Percentiles rank a stretch among this genome's conserved stretches.
Evolutionary conservation across 257 asterid species (phyloP).

Genomic region (Nicotiana tabacum): DNA sequence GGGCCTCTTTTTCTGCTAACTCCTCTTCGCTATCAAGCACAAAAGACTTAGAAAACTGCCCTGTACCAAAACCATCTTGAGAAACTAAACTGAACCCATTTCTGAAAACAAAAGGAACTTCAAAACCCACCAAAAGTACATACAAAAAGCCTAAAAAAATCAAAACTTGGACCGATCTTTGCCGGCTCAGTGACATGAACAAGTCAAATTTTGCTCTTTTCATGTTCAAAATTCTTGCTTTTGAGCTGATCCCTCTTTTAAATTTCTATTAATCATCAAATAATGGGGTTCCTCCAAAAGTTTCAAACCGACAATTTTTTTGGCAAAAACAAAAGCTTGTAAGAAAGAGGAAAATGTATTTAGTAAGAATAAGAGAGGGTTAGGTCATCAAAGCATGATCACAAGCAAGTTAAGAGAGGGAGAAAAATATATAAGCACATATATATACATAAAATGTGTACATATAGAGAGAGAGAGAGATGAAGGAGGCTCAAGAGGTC

Average conservation of each 20-base stretch:
- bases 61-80: conserved; percentile 36
- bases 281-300: not conserved
- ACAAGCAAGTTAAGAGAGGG: not conserved
- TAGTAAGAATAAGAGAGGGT: not conserved
- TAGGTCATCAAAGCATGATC: conserved; percentile 23
- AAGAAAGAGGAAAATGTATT: not conserved
- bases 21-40: conserved; percentile 66
- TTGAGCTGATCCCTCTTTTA: not conserved
- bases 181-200: conserved; percentile 55
- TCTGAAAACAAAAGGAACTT: conserved; percentile 71
- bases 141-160: conserved; percentile 50
- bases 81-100: conserved; percentile 41
- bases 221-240: conserved; percentile 28
- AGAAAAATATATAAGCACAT: not conserved
- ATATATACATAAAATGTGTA: not conserved
- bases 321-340: not conserved
- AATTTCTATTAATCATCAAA: conserved; percentile 17
- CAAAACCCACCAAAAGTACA: conserved; percentile 53
- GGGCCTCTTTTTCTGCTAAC: conserved; percentile 53
- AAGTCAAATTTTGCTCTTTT: conserved; percentile 54
- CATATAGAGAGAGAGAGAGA: not conserved
- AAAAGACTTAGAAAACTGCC: conserved; percentile 49
- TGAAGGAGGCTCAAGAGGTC: conserved; percentile 13
- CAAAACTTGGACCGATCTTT: conserved; percentile 53
- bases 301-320: conserved; percentile 2